Base-by-base conservation (phyloP, 257 asterid genomes). In the Prunella vulgaris region DNA sequence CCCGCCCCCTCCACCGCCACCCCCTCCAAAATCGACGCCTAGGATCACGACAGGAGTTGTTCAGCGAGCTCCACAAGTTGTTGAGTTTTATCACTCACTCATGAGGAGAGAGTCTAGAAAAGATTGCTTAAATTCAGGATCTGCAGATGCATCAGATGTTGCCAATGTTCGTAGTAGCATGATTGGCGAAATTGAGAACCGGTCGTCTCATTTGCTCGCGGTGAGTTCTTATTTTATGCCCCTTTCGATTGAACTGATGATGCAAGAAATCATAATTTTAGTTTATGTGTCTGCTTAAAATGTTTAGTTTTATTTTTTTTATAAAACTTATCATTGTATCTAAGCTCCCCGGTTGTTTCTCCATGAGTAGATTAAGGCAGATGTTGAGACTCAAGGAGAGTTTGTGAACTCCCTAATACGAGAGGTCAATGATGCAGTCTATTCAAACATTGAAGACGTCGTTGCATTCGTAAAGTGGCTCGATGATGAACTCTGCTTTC, bases 341-440 rank as follows among this genome's bases (percentile, higher is more conserved):
- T 52, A 18, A 52, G 2, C 59, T 52, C 24, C 46, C 12, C 14
- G 12, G 3, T 25, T 14, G n/a, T 22, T 63, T 14, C 33, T 12
- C 51, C 18, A 42, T 71, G 67, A 61, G 68, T 78, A 92, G 97
- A 88, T 91, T 72, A 91, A 84, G 81, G 95, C 90, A 0, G 97
- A 89, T 65, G 96, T 91, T 20, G 97, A 91, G 82, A 91, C 97
- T 71, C 97, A 91, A 81, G 97, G 87, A 68, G 96, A 91, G 76
- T 91, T 91, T 57, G 96, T 91, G 59, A 88, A 83, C 66, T 91
- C 84, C 72, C 85, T 91, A 32, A 91, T 88, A 72, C 81, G 75
- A 74, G 96, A 91, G 84, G 96, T 91, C 59, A 88, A 87, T 58
- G 72, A 73, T 71, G 95, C 93, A 38, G 85, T 78, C 66, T 91